Evolutionary conservation across 1,284 basidiomycete species (phyloP), one percentile per base, ranked within the genome.

Genomic region (Thelephora terrestris): DNA sequence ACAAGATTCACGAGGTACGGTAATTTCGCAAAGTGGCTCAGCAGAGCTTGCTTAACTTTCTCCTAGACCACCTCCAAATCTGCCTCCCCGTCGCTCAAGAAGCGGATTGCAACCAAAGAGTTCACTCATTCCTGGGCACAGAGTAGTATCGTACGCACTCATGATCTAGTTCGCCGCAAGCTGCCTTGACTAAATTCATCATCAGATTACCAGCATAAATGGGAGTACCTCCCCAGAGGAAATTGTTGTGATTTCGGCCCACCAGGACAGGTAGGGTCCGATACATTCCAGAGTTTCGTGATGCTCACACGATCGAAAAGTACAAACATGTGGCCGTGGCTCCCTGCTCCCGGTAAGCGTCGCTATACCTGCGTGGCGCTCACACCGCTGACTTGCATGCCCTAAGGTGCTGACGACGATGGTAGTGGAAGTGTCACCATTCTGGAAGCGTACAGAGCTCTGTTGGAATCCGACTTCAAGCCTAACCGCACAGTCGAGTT

Each of bases 61-160:
- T 23, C 12, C 35, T 58, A 91, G 88, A 79, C 86, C 57, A 89
- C 87, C 4, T 57, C 66, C 32, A 60, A 79, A 54, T 76, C 69
- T 52, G 82, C 81, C 23, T 73, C 81, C 7, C 66, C 74, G 42
- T 68, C 69, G 21, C 64, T 90, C 38, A 72, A 66, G 47, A 58
- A 73, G 45, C 57, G 67, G 27, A 86, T 95, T 58, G 76, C 74
- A 5, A 70, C 94, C 50, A 66, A 73, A 27, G 91, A 94, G 63
- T 97, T 97, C 63, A 55, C 73, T 50, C 95, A 99, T 64, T 67
- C 81, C 1, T 99, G 95, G 95, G 85, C 83, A 9, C 95, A 99
- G 74, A 88, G 90, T 67, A 79, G 81, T 43, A 87, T 99, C 59
- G 88, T 87, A 58, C 52, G 80, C 62, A 18, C 39, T 42, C 3